Base-by-base conservation (phyloP, 345 rosid species). In the Alliaria petiolata region DNA sequence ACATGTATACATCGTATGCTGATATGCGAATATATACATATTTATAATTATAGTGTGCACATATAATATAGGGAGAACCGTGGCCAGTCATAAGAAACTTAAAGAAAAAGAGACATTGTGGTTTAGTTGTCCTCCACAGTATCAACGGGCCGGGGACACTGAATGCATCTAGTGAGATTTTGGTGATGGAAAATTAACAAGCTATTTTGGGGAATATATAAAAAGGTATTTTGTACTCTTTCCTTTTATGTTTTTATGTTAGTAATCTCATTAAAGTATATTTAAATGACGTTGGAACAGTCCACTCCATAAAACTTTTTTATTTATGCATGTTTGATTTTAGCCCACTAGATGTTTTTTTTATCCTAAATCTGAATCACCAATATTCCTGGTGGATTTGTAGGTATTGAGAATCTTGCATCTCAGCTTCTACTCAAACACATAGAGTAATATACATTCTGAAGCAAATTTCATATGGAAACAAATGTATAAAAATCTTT, bases 81-180 rank as follows among this genome's bases (percentile, higher is more conserved):
- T n/a, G 53, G 55, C 62, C 14, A 14, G 40, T 63, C 49, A 56
- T 65, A 16, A 14, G 12, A 62, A n/a, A 49, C 15, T 0, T 4
- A 9, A 40, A 33, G 46, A 15, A 16, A 67, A 50, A 10, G 12
- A 60, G 17, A 13, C 60, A 42, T 52, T 67, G 78, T 67, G 73
- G 62, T 67, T 51, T 67, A 75, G 78, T 59, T 74, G 73, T 74
- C 49, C 47, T 74, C 56, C 78, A 74, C 62, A 33, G 73, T 58
- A 31, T 57, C 60, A 10, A 40, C n/a, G n/a, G n/a, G n/a, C 58
- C 1, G 15, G 33, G 66, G 38, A 30, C 78, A 58, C 42, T 39
- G 51, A 65, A 35, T 65, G 59, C 69, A 60, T 51, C 19, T 75
- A 60, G 64, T 75, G 73, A 60, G 47, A 67, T 25, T 66, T 67